Conservation (phyloP, 257 asterid species). For the Galeopsis tetrahit region DNA sequence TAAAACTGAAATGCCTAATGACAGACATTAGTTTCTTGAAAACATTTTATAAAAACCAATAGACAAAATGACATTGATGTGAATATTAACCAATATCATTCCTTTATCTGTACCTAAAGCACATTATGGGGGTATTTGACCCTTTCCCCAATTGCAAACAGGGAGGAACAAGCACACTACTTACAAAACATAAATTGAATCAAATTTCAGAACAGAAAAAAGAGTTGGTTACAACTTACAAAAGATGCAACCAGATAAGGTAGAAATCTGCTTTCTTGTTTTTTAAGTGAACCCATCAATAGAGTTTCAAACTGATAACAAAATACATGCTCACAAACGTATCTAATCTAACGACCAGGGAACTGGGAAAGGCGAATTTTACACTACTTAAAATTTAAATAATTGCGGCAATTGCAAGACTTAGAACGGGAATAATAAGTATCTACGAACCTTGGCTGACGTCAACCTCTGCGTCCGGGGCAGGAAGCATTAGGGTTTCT, state of each 20-base stretch:
- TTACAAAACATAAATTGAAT: neutral
- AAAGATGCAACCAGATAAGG: neutral
- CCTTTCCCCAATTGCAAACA: neutral
- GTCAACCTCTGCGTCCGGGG: constrained; percentile 41
- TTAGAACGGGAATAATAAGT: neutral
- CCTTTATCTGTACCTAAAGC: neutral
- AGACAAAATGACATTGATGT: neutral
- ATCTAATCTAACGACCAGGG: neutral
- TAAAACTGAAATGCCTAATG: neutral
- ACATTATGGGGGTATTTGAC: neutral
- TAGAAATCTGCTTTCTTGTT: too few relatives aligned
- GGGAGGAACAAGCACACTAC: neutral
- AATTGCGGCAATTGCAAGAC: neutral
- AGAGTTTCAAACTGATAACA: neutral
- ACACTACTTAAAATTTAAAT: neutral
- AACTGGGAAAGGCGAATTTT: neutral
- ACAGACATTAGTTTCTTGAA: neutral
- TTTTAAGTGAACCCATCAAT: neutral
- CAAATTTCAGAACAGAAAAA: neutral
- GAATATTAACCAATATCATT: neutral
- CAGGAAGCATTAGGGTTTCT: constrained; percentile 34
- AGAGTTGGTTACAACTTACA: neutral
- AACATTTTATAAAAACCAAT: neutral
- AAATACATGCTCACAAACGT: neutral
- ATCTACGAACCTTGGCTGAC: constrained; percentile 38